Conservation (phyloP, 2,329 filamentous ascomycete species). For the Aaosphaeria arxii region DNA sequence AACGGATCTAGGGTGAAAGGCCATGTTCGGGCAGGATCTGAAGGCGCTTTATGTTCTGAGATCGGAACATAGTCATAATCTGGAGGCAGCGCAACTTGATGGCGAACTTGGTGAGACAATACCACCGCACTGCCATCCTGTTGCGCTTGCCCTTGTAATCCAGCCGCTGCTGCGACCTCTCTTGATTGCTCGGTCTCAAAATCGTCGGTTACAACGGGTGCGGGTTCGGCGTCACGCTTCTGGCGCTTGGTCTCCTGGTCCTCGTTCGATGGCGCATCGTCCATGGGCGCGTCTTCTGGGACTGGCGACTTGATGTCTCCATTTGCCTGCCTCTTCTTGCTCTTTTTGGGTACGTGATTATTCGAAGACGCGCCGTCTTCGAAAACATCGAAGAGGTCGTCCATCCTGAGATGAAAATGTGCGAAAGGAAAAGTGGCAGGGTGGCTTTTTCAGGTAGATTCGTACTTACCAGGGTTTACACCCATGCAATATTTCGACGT, state of each 20-base stretch:
- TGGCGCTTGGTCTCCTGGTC: conserved; percentile 57
- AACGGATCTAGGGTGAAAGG: conserved; percentile 95
- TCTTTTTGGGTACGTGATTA: conserved; percentile 46
- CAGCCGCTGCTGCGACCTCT: conserved; percentile 79
- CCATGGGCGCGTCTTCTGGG: conserved; percentile 42
- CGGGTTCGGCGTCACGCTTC: conserved; percentile 62
- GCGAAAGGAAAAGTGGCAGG: too few species aligned
- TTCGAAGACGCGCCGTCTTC: conserved; percentile 31
- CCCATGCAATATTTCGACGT: too few species aligned
- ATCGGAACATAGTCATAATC: conserved; percentile 96
- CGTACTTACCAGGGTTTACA: too few species aligned
- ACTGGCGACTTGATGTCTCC: conserved; percentile 64
- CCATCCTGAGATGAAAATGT: conserved; percentile 21
- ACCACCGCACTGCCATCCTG: conserved; percentile 71
- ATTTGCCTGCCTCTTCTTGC: conserved; percentile 84
- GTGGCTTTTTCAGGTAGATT: too few species aligned
- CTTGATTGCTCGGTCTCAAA: conserved; percentile 94
- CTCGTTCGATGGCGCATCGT: conserved; percentile 41
- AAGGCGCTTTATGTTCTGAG: conserved; percentile 87
- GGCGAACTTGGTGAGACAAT: conserved; percentile 94
- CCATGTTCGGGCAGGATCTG: conserved; percentile 78
- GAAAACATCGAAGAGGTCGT: conserved; percentile 46
- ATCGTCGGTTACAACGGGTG: conserved; percentile 83
- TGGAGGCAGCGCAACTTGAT: conserved; percentile 92
- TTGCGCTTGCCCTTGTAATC: conserved; percentile 58